These are phyloP conservation scores for Thielaviopsis musarum DNA, from an alignment of 2,329 filamentous ascomycete genomes.

Conservation along the genomic window DNA sequence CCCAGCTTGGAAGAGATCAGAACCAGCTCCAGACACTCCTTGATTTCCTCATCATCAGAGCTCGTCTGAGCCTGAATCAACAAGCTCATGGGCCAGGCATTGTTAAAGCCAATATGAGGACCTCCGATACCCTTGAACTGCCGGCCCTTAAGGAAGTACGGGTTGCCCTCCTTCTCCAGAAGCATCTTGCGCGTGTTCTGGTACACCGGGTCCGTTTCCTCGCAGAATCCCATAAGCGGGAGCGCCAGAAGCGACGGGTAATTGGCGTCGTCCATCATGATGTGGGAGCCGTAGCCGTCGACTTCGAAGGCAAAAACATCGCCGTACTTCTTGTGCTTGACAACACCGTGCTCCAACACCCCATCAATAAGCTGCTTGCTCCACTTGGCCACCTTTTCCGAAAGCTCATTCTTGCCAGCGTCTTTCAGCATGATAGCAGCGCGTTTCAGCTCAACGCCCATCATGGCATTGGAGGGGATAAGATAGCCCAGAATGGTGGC, in stretches of 20 bases:
- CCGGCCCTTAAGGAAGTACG: conserved; percentile 66
- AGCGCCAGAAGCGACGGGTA: conserved; percentile 65
- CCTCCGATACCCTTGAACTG: conserved; percentile 79
- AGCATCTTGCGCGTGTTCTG: conserved; percentile 73
- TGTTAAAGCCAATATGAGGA: conserved; percentile 61
- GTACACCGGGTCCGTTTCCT: conserved; percentile 51
- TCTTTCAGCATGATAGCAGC: conserved; percentile 52
- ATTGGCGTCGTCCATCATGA: conserved; percentile 84
- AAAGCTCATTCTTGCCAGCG: conserved; percentile 36
- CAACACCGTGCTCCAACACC: conserved; percentile 70
- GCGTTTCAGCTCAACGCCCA: conserved; percentile 71
- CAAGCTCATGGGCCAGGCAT: conserved; percentile 95
- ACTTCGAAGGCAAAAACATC: conserved; percentile 77
- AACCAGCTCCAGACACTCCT: conserved; percentile 53
- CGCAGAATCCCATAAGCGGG: conserved; percentile 61
- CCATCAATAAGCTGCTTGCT: conserved; percentile 52
- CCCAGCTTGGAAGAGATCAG: conserved; percentile 60
- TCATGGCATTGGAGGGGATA: conserved; percentile 92
- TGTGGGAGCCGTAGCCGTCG: conserved; percentile 66
- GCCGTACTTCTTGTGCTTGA: conserved; percentile 58
- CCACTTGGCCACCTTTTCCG: conserved; percentile 39
- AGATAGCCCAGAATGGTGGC: conserved; percentile 88
- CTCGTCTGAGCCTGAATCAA: conserved; percentile 83
- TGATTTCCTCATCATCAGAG: conserved; percentile 69
- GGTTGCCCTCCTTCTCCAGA: conserved; percentile 59